Evolutionary conservation across 2,329 filamentous ascomycete species (phyloP), one percentile per base, ranked within the genome.

Genomic region (Ascochyta lentis): DNA sequence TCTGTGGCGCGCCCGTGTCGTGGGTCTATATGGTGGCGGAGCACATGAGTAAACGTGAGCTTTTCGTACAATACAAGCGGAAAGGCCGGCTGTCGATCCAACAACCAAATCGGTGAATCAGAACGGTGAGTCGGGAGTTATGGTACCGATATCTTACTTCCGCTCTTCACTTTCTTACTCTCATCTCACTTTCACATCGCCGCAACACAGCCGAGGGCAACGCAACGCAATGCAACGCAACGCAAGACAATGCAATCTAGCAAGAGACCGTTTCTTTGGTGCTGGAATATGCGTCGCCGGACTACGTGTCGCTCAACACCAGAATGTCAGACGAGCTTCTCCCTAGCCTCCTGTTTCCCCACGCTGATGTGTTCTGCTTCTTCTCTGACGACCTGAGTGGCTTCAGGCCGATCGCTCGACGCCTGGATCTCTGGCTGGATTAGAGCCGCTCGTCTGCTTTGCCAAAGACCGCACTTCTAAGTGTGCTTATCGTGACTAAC

Each of bases 41-140:
- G 19, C 19, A 19, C 19, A 19, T 19, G 19, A 19, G 19, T 19
- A 19, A 19, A 19, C 19, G 2, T 19, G 19, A 19, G 19, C 2
- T 19, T 19, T 3, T 19, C 19, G 19, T 19, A 19, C 19, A 19
- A 19, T 19, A 19, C 19, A 19, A 19, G 19, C 19, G 19, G 19
- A 19, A 19, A 29, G 26, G 6, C 35, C 34, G 34, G 35, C 10
- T 45, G 35, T 37, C 40, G 45, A 49, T 54, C 37, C 19, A 19
- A 19, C 19, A 2, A 19, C 19, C 19, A 19, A 5, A 31, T 56
- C 46, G 53, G 42, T 47, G 41, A 47, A 51, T 47, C 47, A 24
- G 41, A 6, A 7, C 27, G 27, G 27, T 10, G 27, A 10, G 1
- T 26, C 27, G 7, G 27, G 13, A 1, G 6, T 24, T 12, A n/a